Base-by-base conservation (phyloP, 164 flowering plant genomes). In the Stephania cephalantha region DNA sequence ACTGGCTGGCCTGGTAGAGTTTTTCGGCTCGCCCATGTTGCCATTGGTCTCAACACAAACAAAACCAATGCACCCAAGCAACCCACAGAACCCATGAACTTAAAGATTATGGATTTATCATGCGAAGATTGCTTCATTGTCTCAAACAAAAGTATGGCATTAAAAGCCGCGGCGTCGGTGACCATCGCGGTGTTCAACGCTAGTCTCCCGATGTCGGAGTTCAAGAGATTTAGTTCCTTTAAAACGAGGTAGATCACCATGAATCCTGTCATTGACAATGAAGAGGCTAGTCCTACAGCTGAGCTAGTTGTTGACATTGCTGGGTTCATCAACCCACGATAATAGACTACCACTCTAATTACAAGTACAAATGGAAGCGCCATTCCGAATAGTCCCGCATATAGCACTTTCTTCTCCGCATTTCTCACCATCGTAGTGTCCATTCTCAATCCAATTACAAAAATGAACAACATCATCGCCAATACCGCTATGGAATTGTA, bases 1-100 rank as follows among this genome's bases (percentile, higher is more conserved):
- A 93, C 87, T 0, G 84, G 83, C 31, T 86, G 69, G 12, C 93
- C 93, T 17, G 83, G 86, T 0, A 91, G 93, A 0, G 91, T 87
- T 1, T 55, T 74, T 17, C 72, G 45, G 13, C 83, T 67, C 2
- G 89, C 80, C 90, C 92, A 84, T 1, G 17, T 4, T 79, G 84
- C 76, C 9, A 58, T n/a, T 8, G 73, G 73, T 7, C 87, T 73
- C 10, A 81, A 73, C 81, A 22, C 71, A 55, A 0, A 83, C 0
- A 42, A 58, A 65, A 20, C 77, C 46, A 9, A 42, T 3, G 4
- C 35, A 55, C 74, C 42, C 55, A 78, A 55, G 4, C 63, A 15
- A 55, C 4, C 13, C 63, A 55, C 17, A 55, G 63, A 55, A 12
- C 4, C 1, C 63, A 55, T 12, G 63, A 12, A 55, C 18, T 12